A percentile compares a stretch with the other conserved stretches of the same genome.
Conservation (phyloP, 495 filamentous ascomycete species). For the Daldinia vernicosa region DNA sequence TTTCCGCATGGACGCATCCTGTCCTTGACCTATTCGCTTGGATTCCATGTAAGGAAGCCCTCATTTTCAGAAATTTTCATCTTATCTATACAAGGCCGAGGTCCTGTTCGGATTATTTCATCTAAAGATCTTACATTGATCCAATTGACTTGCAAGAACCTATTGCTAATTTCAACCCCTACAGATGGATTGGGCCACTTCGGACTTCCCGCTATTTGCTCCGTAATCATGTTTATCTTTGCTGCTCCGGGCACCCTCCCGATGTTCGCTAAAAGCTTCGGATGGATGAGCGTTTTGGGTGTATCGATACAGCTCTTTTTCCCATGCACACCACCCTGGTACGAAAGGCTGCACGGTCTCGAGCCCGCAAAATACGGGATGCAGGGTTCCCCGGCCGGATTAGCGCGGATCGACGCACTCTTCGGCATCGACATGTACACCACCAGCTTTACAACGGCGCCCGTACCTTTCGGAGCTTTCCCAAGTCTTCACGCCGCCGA, state of each 20-base stretch:
- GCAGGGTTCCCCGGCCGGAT: constrained; percentile 83
- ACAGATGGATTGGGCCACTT: constrained; percentile 83
- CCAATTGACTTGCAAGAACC: not conserved
- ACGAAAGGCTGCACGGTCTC: constrained; percentile 88
- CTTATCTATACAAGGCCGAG: not conserved
- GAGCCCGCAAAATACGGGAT: constrained; percentile 90
- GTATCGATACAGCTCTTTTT: constrained; percentile 87
- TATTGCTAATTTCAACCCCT: not conserved
- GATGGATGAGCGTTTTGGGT: constrained; percentile 88
- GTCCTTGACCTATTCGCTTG: constrained; percentile 88
- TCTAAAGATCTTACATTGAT: not conserved
- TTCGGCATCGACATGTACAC: constrained; percentile 93
- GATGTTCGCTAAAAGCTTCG: constrained; percentile 85
- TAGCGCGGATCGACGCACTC: constrained; percentile 87
- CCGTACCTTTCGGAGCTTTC: constrained; percentile 93
- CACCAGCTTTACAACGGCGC: constrained; percentile 84
- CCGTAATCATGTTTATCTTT: constrained; percentile 82
- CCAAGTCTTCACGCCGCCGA: constrained; percentile 87
- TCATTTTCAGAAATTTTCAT: not conserved
- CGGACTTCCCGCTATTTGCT: constrained; percentile 79
- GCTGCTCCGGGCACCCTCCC: constrained; percentile 85
- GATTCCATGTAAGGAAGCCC: constrained; percentile 69
- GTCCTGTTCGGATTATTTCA: not conserved
- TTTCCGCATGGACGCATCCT: constrained; percentile 84
- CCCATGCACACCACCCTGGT: constrained; percentile 95